Evolutionary conservation across 1,139 yeast species (phyloP).

Genomic region (Groenewaldozyma sp.): DNA sequence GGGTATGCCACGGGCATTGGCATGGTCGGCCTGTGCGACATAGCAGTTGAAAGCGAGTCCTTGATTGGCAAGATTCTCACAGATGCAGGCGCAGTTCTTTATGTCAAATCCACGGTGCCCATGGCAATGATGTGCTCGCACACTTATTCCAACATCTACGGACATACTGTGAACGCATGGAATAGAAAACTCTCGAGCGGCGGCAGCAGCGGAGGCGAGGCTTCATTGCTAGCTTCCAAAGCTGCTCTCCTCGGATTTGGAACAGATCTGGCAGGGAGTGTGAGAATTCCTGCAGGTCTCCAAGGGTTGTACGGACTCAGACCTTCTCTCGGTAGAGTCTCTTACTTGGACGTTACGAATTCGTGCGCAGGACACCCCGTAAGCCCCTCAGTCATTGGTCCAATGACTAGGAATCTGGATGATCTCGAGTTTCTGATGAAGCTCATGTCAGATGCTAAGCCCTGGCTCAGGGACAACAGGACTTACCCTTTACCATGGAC

Average conservation of each 20-base stretch:
- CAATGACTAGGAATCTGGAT: slow-evolving; percentile 9
- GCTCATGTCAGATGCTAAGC: slow-evolving; percentile 26
- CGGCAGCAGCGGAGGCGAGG: slow-evolving; percentile 58
- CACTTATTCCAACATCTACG: slow-evolving; percentile 25
- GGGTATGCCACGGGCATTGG: slow-evolving; percentile 8
- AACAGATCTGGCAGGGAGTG: slow-evolving; percentile 56
- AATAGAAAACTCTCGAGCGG: slow-evolving; percentile 40
- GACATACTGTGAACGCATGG: slow-evolving; percentile 41
- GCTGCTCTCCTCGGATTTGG: slow-evolving; percentile 47
- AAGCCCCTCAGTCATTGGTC: slow-evolving; percentile 13
- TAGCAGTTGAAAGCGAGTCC: not conserved
- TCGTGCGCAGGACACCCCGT: not conserved
- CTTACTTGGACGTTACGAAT: slow-evolving; percentile 19
- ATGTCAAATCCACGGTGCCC: slow-evolving; percentile 6
- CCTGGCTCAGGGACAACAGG: slow-evolving; percentile 48
- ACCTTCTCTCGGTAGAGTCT: slow-evolving; percentile 40
- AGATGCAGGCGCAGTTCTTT: slow-evolving; percentile 1
- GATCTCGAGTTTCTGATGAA: slow-evolving; percentile 3
- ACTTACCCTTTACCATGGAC: slow-evolving; percentile 43
- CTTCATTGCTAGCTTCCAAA: slow-evolving; percentile 41
- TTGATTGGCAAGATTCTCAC: not conserved
- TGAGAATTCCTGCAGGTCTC: slow-evolving; percentile 46
- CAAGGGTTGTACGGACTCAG: slow-evolving; percentile 46
- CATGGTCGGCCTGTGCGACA: slow-evolving; percentile 3
- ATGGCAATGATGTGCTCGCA: slow-evolving; percentile 7